phyloP scores from a whole-genome alignment of 1,284 basidiomycete species.

The Ganoderma meredithae region DNA sequence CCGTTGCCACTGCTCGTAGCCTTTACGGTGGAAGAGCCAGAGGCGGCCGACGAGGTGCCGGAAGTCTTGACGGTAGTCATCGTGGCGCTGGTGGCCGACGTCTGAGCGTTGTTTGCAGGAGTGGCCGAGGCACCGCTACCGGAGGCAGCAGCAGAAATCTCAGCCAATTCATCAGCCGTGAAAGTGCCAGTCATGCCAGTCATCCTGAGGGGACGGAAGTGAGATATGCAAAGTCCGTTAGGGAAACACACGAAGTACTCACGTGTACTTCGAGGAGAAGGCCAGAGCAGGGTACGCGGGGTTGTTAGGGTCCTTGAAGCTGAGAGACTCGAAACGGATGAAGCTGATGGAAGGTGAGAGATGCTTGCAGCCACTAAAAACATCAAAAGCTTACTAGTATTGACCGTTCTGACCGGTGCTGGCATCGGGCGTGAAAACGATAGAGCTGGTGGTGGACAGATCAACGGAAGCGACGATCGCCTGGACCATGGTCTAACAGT shows the following conservation, averaged over 20 bases:
- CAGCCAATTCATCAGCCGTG: constrained; percentile 55
- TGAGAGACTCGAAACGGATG: constrained; percentile 73
- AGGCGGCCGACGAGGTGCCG: constrained; percentile 29
- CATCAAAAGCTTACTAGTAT: constrained; percentile 61
- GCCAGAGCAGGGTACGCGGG: constrained; percentile 68
- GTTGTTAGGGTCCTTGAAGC: constrained; percentile 55
- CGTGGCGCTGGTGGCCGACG: constrained; percentile 34
- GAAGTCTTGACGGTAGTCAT: constrained; percentile 24
- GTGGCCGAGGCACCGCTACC: constrained; percentile 24
- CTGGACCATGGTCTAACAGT: constrained; percentile 71
- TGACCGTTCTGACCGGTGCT: constrained; percentile 65
- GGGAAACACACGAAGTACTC: constrained; percentile 34
- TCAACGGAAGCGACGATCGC: constrained; percentile 62
- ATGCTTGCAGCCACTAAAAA: no score
- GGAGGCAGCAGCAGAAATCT: constrained; percentile 54
- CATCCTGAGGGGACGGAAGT: constrained; percentile 49
- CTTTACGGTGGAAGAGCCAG: constrained; percentile 35
- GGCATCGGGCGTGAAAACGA: constrained; percentile 68
- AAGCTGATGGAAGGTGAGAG: constrained; percentile 54
- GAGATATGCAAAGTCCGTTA: not conserved
- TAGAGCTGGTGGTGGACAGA: constrained; percentile 59
- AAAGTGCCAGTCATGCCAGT: constrained; percentile 71
- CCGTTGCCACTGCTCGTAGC: constrained; percentile 36
- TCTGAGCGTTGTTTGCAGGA: constrained; percentile 26
- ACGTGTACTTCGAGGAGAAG: constrained; percentile 86